Base-by-base conservation (phyloP, 768 basidiomycete species). In the Boletus rubropictus region DNA sequence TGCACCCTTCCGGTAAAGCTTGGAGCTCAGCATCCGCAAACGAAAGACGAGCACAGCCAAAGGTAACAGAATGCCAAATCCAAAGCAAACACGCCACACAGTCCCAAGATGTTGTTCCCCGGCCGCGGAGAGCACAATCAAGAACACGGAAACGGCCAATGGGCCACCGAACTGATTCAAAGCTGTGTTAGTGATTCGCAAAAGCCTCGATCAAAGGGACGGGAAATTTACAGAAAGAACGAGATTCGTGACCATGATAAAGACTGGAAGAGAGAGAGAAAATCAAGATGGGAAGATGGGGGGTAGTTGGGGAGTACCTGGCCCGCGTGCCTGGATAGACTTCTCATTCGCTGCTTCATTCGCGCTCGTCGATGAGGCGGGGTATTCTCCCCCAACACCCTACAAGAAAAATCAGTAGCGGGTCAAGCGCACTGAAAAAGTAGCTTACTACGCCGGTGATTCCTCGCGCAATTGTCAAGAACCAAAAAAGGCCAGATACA, bases 341-440 rank as follows among this genome's bases (percentile, higher is more conserved):
- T 76, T 79, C 64, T 88, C 84, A 56, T 88, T 87, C 15, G 85
- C 82, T 25, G 84, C 77, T 62, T 88, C 86, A 25, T 76, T 77
- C 5, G 85, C 84, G 34, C 77, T 77, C 0, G 82, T 81, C 0
- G 80, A 82, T 6, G 80, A 83, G 7, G 82, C 82, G 1, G 86
- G 85, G 62, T 89, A 88, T 67, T 88, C 85, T 21, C 85, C 85
- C 29, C 84, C 84, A 11, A 85, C 84, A 49, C 85, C 85, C 74
- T 82, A 45, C 17, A 33, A 42, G 15, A 39, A n/a, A n/a, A n/a
- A 36, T 56, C 32, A 46, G 36, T 27, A 40, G 45, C 8, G 48
- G 34, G 20, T 15, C 20, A 35, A 22, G 14, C 10, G 5, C 17
- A 12, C 18, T 27, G 35, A 1, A 18, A 41, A 37, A 32, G 34